Percentiles rank a stretch among this genome's conserved stretches.
Conservation (phyloP, 495 filamentous ascomycete species). For the Tuber umbilicatum region DNA sequence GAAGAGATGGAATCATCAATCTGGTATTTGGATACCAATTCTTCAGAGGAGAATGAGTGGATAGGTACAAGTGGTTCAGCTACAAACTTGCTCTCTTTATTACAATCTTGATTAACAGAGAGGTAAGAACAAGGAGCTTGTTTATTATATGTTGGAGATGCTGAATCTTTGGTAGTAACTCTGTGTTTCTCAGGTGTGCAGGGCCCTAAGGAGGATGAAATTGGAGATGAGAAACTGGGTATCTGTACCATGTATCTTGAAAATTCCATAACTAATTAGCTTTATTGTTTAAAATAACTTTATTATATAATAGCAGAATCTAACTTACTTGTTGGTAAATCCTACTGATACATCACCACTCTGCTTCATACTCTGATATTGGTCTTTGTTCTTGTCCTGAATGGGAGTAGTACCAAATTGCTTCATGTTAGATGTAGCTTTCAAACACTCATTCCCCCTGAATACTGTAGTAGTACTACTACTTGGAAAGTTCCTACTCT, state of each 20-base stretch:
- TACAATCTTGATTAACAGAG: background rate
- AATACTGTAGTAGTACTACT: background rate
- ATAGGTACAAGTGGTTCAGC: background rate
- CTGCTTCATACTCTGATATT: background rate
- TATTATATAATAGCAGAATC: background rate
- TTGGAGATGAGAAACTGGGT: background rate
- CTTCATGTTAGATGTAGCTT: background rate
- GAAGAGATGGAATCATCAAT: background rate
- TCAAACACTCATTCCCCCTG: background rate
- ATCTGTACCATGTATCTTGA: background rate
- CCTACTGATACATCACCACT: background rate
- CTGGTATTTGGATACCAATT: background rate
- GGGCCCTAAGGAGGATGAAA: background rate
- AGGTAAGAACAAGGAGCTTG: background rate
- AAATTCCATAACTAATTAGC: background rate
- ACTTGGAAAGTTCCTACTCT: too few species aligned
- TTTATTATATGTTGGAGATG: background rate
- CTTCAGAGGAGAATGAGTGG: background rate
- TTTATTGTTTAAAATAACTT: background rate
- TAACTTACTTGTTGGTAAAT: background rate
- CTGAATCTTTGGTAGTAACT: background rate
- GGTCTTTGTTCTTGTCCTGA: background rate
- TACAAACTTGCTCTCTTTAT: background rate
- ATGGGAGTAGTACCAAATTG: background rate
- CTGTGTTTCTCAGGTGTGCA: background rate